Conservation (phyloP, 768 basidiomycete species). For the Pulveroboletus sp. region DNA sequence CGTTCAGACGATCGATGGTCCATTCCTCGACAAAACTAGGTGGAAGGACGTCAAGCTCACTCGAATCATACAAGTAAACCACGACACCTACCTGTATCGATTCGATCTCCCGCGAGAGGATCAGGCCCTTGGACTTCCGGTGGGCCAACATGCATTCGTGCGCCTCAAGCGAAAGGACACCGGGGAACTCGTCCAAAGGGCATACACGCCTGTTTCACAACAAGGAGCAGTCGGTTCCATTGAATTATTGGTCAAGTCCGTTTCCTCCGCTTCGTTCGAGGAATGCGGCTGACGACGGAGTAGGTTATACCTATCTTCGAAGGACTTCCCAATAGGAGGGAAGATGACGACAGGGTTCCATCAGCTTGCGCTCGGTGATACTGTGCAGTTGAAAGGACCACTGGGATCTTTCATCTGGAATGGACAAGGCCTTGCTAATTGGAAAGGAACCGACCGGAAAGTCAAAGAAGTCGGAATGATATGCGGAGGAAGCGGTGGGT, state of each 20-base stretch:
- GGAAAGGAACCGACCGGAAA: conserved; percentile 34
- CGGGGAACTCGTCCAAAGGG: conserved; percentile 49
- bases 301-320: conserved; percentile 43
- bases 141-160: conserved; percentile 59
- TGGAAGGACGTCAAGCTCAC: conserved; percentile 48
- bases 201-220: conserved; percentile 57
- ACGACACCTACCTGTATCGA: conserved; percentile 47
- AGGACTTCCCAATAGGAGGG: conserved; percentile 41
- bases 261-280: conserved; percentile 1
- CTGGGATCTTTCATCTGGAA: conserved; percentile 54
- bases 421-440: conserved; percentile 36
- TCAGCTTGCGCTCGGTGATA: conserved; percentile 46
- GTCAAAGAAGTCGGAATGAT: conserved; percentile 48
- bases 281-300: conserved; percentile 2
- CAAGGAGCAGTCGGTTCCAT: conserved; percentile 41
- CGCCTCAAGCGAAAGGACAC: conserved; percentile 39
- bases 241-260: conserved; percentile 52
- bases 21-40: conserved; percentile 42
- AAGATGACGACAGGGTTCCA: conserved; percentile 48
- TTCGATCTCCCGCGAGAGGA: conserved; percentile 41
- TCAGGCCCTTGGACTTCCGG: conserved; percentile 48
- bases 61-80: conserved; percentile 38
- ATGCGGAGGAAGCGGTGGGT: conserved; percentile 52
- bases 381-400: conserved; percentile 56
- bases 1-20: conserved; percentile 6